phyloP scores from a whole-genome alignment of 305 asterid species.

The Solanum hybrid region DNA sequence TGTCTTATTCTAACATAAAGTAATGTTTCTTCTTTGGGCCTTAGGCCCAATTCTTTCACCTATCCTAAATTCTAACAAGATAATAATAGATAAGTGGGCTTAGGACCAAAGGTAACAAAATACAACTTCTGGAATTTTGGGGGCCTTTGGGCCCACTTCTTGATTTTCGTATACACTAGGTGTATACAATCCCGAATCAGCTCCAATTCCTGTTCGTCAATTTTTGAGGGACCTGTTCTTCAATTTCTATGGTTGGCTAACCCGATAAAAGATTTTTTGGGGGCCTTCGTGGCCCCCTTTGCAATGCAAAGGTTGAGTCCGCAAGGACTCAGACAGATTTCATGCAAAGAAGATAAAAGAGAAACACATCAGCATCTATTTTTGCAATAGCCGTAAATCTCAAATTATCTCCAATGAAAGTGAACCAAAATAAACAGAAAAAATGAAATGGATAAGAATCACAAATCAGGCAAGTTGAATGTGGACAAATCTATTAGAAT shows the following conservation, averaged over 20 bases:
- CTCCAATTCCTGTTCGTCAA: neutral
- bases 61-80: no score
- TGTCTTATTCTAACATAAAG: no score
- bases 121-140: no score
- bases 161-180: neutral
- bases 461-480: neutral
- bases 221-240: neutral
- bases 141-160: neutral
- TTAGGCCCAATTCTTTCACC: no score
- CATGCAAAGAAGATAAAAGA: no score
- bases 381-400: neutral
- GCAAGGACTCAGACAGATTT: neutral
- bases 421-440: neutral
- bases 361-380: neutral
- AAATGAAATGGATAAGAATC: neutral
- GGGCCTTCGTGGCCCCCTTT: no score
- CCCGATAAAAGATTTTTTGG: neutral
- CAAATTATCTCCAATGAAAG: neutral
- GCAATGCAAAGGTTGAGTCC: neutral
- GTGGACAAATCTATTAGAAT: neutral
- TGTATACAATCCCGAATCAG: neutral
- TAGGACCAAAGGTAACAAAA: no score
- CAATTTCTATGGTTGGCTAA: neutral
- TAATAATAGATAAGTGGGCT: no score
- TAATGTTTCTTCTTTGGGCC: no score